Percentiles rank a stretch among this genome's conserved stretches.
phyloP scores from a whole-genome alignment of 1,139 yeast species.

The Pichia sp. region DNA sequence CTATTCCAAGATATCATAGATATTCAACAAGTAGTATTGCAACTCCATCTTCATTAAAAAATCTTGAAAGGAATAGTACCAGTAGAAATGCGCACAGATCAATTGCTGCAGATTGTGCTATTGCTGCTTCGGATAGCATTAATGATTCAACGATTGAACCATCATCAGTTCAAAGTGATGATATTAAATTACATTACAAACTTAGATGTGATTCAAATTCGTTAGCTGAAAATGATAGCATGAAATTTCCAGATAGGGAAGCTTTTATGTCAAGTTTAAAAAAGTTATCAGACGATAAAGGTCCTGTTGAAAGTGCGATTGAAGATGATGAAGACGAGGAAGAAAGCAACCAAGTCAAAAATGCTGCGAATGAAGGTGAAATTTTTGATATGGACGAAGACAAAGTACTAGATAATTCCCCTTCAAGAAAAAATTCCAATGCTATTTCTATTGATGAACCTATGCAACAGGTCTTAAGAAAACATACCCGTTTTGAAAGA shows the following conservation, averaged over 20 bases:
- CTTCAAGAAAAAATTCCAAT: no score
- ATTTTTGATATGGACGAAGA: constrained; percentile 15
- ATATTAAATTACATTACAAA: constrained; percentile 18
- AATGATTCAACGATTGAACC: constrained; percentile 12
- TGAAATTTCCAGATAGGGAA: constrained; percentile 19
- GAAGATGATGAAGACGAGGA: constrained; percentile 24
- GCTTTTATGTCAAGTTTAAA: constrained; percentile 15
- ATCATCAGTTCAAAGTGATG: constrained; percentile 21
- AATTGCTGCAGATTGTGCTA: constrained; percentile 3
- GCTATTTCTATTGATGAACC: neutral
- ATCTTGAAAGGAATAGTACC: neutral
- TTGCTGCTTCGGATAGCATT: neutral
- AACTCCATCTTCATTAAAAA: constrained; percentile 7
- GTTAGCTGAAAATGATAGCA: constrained; percentile 28
- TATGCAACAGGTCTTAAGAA: constrained; percentile 12
- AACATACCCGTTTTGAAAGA: constrained; percentile 56
- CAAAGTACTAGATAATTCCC: no score
- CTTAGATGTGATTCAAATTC: constrained; percentile 8
- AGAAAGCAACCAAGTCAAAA: constrained; percentile 5
- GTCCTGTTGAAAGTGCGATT: constrained; percentile 20
- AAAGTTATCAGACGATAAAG: constrained; percentile 6
- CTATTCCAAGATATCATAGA: constrained; percentile 17
- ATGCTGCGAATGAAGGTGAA: constrained; percentile 3
- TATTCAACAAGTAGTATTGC: constrained; percentile 25
- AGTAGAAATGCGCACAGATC: neutral